Base-by-base conservation (phyloP, 2,329 filamentous ascomycete genomes). In the Chaetomiaceae sp. region DNA sequence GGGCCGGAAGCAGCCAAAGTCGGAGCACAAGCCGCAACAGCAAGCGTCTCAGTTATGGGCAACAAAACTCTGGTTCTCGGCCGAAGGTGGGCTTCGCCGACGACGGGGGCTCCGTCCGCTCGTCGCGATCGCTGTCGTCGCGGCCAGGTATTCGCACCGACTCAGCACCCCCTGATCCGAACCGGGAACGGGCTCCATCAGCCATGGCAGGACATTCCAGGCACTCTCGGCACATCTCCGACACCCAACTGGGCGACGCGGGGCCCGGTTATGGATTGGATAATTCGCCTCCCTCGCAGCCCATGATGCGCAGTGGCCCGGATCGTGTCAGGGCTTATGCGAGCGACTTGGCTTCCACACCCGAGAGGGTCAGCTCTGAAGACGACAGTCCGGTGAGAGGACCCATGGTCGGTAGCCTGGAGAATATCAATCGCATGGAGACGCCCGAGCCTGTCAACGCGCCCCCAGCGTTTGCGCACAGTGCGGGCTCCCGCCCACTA, bases 381-480 rank as follows among this genome's bases (percentile, higher is more conserved):
- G 79, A 83, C 34, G 82, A 84, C 11, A 65, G 68, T 34, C 61
- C 66, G n/a, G 63, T 69, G 1, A 66, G 66, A 37, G 66, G 63
- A 5, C 70, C 75, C 8, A 73, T 76, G 1, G 71, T 78, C 20
- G 71, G 72, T 34, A 77, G 81, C 51, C 68, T 85, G 34, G 75
- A 79, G 38, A 76, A 75, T 17, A 76, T 84, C 68, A 72, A 72
- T 47, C 71, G 75, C 53, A 77, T 83, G 67, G 76, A 79, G 31
- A 83, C 87, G 6, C 89, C 88, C 1, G 86, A 88, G 60, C 89
- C 89, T 7, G 90, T 96, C 19, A 82, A 81, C 5, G 75, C 78
- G 6, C 91, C 92, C 1, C 92, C 92, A 3, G 83, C 83, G 11
- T 92, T 96, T 67, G 80, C 83, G 44, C 89, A 96, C 68, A 78